phyloP scores from a whole-genome alignment of 768 basidiomycete species.

The Cystobasidium onofrii region DNA sequence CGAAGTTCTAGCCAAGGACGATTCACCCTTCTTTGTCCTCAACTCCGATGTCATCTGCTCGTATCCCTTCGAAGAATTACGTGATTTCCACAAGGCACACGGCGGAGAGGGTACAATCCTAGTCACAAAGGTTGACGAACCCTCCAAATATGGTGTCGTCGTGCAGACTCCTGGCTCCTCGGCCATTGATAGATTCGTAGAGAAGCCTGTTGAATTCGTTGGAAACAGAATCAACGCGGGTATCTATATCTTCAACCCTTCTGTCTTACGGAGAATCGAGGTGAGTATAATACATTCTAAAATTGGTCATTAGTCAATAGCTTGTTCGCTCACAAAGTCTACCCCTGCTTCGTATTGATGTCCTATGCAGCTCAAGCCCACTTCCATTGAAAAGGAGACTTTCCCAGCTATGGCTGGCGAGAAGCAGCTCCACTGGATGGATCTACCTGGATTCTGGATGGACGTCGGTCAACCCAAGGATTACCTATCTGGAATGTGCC shows the following conservation, averaged over 20 bases:
- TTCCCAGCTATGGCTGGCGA: constrained; percentile 50
- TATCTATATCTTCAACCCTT: constrained; percentile 53
- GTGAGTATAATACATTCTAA: constrained; percentile 40
- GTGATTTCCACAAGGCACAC: constrained; percentile 50
- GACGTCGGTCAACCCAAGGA: constrained; percentile 51
- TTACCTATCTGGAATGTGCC: constrained; percentile 47
- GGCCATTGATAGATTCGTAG: constrained; percentile 51
- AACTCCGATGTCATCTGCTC: constrained; percentile 52
- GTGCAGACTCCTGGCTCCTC: constrained; percentile 48
- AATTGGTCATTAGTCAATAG: too few relatives aligned
- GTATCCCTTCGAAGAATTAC: constrained; percentile 51
- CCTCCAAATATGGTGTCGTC: constrained; percentile 51
- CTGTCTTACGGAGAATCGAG: constrained; percentile 50
- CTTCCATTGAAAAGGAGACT: constrained; percentile 51
- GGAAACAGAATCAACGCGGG: constrained; percentile 52
- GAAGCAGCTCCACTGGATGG: constrained; percentile 50
- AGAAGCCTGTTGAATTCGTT: constrained; percentile 51
- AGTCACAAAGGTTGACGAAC: constrained; percentile 52
- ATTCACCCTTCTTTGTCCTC: constrained; percentile 52
- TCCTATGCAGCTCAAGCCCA: constrained; percentile 49
- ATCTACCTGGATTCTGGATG: constrained; percentile 52
- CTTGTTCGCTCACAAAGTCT: too few relatives aligned
- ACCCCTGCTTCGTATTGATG: too few relatives aligned
- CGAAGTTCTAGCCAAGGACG: constrained; percentile 50
- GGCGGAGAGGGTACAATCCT: constrained; percentile 51